Base-by-base conservation (phyloP, 2,329 filamentous ascomycete species). In the Aspergillus niger region DNA sequence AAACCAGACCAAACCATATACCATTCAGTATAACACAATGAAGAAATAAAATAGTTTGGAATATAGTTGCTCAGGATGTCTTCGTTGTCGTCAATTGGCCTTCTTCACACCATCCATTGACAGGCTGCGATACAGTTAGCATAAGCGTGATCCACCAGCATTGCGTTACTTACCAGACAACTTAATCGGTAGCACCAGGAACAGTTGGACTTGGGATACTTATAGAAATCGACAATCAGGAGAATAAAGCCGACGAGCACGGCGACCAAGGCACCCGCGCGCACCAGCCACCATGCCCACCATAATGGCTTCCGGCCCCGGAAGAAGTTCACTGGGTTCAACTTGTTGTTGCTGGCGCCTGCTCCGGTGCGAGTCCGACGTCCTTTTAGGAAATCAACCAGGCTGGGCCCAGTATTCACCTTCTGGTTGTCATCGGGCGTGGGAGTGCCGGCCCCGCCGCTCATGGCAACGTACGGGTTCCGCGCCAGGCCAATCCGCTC, bases 231-330 rank as follows among this genome's bases (percentile, higher is more conserved):
- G 73, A 92, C 88, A 62, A 98, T 76, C 56, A 99, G 81, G 48
- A 97, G 79, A 63, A 97, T 90, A 74, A 98, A 97, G 1, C 89
- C 89, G 43, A 96, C 84, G 38, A 97, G 82, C 36, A 93, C 90
- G n/a, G 88, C 84, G 7, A 97, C 84, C 55, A 99, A 80, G 24
- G 90, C 89, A 0, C 85, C 91, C 1, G 85, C 91, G 17, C 95
- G 86, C 28, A 98, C 83, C 22, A 97, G 77, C 94, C 94, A 98
- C 95, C 95, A 99, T 5, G 81, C 90, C 95, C 95, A 99, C 95
- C 95, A 99, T 7, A 97, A 82, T 22, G 91, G 90, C 75, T 96
- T 97, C 17, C 95, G 86, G 20, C 91, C 92, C 74, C 93, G 94
- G 80, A 98, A 98, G 78, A 97, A 97, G 5, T 86, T 88, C 0